Base-by-base conservation (phyloP, 2,329 filamentous ascomycete species). In the Teratosphaeriaceae sp. region DNA sequence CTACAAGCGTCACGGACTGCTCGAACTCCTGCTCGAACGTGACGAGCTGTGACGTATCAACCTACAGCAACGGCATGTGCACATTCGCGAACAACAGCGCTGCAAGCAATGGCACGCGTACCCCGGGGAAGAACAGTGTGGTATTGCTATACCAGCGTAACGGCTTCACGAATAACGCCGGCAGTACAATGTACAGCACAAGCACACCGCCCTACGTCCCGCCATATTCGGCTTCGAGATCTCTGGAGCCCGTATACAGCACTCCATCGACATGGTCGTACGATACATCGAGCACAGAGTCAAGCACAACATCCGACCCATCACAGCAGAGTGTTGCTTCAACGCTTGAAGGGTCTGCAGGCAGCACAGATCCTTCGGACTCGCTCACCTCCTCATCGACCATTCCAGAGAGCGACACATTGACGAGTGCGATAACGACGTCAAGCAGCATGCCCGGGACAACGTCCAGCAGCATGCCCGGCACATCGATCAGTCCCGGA, bases 21-120 rank as follows among this genome's bases (percentile, higher is more conserved):
- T 53, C 52, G 40, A 49, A 47, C 24, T 38, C 35, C 5, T 57
- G 53, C 38, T 52, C 53, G 3, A 40, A 29, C 2, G 35, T 48
- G 2, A 18, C 42, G 8, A 44, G 38, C 0, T 58, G 53, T 20
- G 42, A 50, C 19, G 55, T 43, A 7, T 47, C 49, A 15, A 53
- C 46, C 2, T 43, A 47, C 27, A 19, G 42, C 1, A 36, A 46
- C 3, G 38, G 27, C 19, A 26, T 40, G 3, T 57, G 54, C 27
- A 48, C 46, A 5, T 54, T 50, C 40, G 45, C 51, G 22, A 30
- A 23, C 24, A 29, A 29, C 24, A 8, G 6, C 3, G 24, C 15
- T 6, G 27, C 37, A 12, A 39, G 16, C 9, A 38, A 13, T 16
- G 40, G 29, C n/a, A 18, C 24, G 39, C 40, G 24, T 18, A 27